Base-by-base conservation (phyloP, 2,329 filamentous ascomycete species). In the Fusarium sororula region DNA sequence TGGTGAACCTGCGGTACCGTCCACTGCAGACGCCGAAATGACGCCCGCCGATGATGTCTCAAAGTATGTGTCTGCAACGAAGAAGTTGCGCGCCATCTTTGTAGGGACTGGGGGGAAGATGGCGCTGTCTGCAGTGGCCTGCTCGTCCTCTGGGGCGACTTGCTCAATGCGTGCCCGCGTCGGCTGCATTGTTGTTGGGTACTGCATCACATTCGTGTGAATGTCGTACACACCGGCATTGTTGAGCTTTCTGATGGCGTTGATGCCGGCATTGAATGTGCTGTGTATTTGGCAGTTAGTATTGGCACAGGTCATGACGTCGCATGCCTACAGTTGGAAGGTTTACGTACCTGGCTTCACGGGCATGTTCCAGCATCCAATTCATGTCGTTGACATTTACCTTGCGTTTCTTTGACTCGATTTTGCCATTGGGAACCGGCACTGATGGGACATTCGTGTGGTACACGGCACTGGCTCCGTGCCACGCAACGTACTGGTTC, bases 401-500 rank as follows among this genome's bases (percentile, higher is more conserved):
- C 77, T 93, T 93, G 75, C 93, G 90, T 85, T 94, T 94, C 85
- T 97, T 98, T 72, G 89, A 89, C 75, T 95, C 93, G 13, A 90
- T 87, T 82, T 97, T 97, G 65, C 93, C 93, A 68, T 87, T 91
- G 38, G 90, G 91, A 66, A 92, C 86, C 6, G 94, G 94, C n/a
- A 94, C 90, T 28, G 92, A 91, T 3, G 94, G 94, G 4, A 88
- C 90, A 64, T 91, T 92, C 18, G 93, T 94, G 81, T 98, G 95
- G 81, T 99, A 99, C 30, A 99, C 96, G 44, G 94, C 92, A 81
- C 96, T 98, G 54, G 96, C 96, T 56, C 96, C 96, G 81, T 98
- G 95, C 96, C 96, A 99, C 35, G 96, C 96, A 35, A 99, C 96
- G 80, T 98, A 99, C 82, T 98, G 95, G 80, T 99, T 99, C 84